Evolutionary conservation across 2,329 filamentous ascomycete genomes (phyloP).

Genomic region (Alternaria brassicicola): DNA sequence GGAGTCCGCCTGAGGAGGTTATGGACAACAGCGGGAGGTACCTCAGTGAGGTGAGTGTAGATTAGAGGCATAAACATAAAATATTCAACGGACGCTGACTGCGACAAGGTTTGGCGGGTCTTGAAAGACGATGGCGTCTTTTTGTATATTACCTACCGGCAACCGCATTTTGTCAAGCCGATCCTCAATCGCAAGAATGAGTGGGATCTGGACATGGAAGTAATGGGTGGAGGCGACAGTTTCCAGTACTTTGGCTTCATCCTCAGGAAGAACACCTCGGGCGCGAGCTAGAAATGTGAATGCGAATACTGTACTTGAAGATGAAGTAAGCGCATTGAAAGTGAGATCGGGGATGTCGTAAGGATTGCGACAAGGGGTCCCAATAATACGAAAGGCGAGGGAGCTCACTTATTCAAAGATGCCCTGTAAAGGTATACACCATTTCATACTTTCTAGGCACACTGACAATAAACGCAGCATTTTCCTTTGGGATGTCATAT

Average conservation of each 20-base stretch:
- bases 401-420: not conserved
- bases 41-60: constrained; percentile 54
- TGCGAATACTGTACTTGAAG: not conserved
- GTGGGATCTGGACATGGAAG: constrained; percentile 32
- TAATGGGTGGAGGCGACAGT: constrained; percentile 26
- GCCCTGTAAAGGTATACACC: not conserved
- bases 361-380: not conserved
- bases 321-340: not conserved
- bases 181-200: constrained; percentile 28
- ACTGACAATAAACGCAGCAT: not conserved
- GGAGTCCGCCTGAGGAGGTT: constrained; percentile 60
- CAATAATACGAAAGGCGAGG: not conserved
- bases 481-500: no score
- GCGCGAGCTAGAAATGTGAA: not conserved
- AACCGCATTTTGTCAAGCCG: constrained; percentile 42
- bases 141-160: constrained; percentile 54
- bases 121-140: constrained; percentile 58
- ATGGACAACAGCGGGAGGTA: constrained; percentile 57
- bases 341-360: no score
- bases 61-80: accelerated
- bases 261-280: not conserved
- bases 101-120: constrained; percentile 52
- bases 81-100: not conserved
- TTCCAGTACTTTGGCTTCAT: constrained; percentile 34
- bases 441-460: not conserved